phyloP scores from a whole-genome alignment of 1,284 basidiomycete species.

The Rhodotorula sp. region DNA sequence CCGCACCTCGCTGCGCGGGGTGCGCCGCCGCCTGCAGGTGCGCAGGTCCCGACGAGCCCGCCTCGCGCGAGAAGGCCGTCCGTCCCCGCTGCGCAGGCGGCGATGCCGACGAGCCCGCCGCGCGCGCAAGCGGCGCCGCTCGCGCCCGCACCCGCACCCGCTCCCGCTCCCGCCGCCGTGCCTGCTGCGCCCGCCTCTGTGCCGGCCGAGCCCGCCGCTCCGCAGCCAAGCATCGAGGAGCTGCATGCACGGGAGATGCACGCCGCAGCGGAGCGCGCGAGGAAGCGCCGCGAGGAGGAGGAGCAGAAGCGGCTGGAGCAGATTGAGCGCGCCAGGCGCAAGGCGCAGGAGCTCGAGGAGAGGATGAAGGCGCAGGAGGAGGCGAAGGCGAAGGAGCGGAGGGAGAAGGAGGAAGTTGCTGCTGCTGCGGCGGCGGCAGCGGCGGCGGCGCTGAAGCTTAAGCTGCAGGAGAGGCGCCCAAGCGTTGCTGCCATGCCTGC shows the following conservation, averaged over 20 bases:
- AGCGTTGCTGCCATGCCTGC: not conserved
- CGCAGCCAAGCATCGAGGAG: constrained; percentile 63
- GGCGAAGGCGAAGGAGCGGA: not conserved
- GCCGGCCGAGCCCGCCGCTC: constrained; percentile 42
- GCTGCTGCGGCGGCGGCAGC: not conserved
- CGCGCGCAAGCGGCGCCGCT: not conserved
- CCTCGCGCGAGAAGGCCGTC: constrained; percentile 47
- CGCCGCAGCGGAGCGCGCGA: constrained; percentile 81
- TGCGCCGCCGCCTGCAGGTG: not conserved
- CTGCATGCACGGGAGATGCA: constrained; percentile 83
- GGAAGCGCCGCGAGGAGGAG: constrained; percentile 68
- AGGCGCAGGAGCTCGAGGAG: constrained; percentile 81
- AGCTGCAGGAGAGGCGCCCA: not conserved
- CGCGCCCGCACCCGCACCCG: not conserved
- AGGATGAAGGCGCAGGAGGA: constrained; percentile 54
- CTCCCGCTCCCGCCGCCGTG: not conserved
- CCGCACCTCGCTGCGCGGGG: constrained; percentile 45
- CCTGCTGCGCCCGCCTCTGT: constrained; percentile 31
- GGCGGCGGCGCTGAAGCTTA: not conserved
- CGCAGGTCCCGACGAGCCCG: constrained; percentile 3
- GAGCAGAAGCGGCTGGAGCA: constrained; percentile 82
- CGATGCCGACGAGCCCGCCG: constrained; percentile 56
- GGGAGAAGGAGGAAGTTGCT: constrained; percentile 2
- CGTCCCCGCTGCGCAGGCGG: constrained; percentile 8
- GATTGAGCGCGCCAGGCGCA: constrained; percentile 77